Evolutionary conservation across 768 basidiomycete genomes (phyloP), one percentile per base, ranked within the genome.

Genomic region (Russula abietina): DNA sequence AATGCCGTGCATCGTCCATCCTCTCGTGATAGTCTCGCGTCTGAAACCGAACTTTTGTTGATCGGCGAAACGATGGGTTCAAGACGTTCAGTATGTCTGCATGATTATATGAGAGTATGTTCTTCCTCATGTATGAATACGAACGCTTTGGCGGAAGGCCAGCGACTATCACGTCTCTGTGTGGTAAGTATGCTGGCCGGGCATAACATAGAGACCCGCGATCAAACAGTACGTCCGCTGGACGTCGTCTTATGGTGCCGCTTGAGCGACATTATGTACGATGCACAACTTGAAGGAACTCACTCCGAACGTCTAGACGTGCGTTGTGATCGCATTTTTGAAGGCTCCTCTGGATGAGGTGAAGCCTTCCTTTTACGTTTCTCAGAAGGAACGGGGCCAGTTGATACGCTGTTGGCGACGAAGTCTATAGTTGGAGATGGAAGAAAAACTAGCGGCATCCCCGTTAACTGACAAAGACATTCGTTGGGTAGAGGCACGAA

Each of bases 401-500:
- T 33, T 24, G 36, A 24, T 19, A 52, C 41, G 28, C 32, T 32
- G 43, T 33, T 38, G 14, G 48, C 7, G 4, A 46, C 36, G 38
- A 39, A 5, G 38, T 50, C 38, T 28, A 57, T 39, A 32, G 50
- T 48, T 26, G 73, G 72, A 67, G 74, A 66, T 16, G 73, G 74
- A 1, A 76, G 66, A 41, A 80, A 78, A 28, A 84, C 75, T 26
- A 96, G 71, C 0, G 89, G 86, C 39, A 78, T 77, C 4, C 95
- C 95, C 0, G 87, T 83, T 61, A 97, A 71, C 72, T 98, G 95
- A 64, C 89, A 89, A 41, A 87, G 80, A 70, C 92, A 95, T 22
- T 83, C 85, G 69, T 97, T 96, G 0, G 89, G 88, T 24, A 97
- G 73, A 2, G 88, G 77, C 17, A 88, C 70, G 71, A 93, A 98